Conservation (phyloP, 257 asterid species). For the Perilla frutescens region DNA sequence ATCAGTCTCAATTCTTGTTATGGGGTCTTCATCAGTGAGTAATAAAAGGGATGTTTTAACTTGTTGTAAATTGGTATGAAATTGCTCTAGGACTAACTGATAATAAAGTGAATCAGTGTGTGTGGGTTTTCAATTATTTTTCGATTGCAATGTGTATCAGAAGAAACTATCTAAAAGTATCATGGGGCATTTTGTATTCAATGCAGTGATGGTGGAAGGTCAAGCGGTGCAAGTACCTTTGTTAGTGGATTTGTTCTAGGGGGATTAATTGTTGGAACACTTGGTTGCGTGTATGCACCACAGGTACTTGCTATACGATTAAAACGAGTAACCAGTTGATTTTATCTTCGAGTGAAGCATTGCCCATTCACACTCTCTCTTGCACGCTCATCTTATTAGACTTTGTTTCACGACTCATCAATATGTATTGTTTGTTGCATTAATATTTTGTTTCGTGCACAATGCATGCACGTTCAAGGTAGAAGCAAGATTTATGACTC, state of each 20-base stretch:
- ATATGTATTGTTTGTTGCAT: not conserved
- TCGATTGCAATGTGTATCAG: conserved; percentile 7
- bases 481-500: conserved; percentile 14
- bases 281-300: conserved; percentile 83
- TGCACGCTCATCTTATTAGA: conserved; percentile 11
- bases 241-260: conserved; percentile 86
- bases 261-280: conserved; percentile 75
- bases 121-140: not conserved
- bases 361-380: not conserved
- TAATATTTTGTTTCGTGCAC: not conserved
- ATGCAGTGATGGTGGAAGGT: conserved; percentile 62
- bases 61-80: too few species aligned
- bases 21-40: too few species aligned
- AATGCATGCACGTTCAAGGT: not conserved
- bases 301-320: conserved; percentile 57
- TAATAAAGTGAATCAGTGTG: conserved; percentile 5
- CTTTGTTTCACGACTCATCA: conserved; percentile 8
- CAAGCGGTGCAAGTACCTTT: conserved; percentile 54
- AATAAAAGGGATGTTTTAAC: too few species aligned
- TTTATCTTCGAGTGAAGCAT: not conserved
- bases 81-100: too few species aligned
- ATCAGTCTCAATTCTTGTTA: too few species aligned
- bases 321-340: conserved; percentile 4
- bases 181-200: conserved; percentile 25
- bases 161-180: conserved; percentile 26